Base-by-base conservation (phyloP, 2,329 filamentous ascomycete species). In the Colletotrichum truncatum region DNA sequence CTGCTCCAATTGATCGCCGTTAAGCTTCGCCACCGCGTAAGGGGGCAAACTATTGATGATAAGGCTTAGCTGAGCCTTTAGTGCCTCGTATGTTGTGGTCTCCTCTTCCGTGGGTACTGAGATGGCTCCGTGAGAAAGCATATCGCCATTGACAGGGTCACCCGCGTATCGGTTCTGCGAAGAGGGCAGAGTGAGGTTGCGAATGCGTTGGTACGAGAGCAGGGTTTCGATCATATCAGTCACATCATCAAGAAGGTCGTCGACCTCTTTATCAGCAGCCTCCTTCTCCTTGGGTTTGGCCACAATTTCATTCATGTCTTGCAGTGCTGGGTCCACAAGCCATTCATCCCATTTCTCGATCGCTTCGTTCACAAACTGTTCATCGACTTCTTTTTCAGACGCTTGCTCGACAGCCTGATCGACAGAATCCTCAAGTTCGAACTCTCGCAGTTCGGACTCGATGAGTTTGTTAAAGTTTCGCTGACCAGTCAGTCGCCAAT, bases 1-100 rank as follows among this genome's bases (percentile, higher is more conserved):
- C 63, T 94, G 92, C 28, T 90, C 91, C n/a, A 97, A 80, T 75
- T 94, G 92, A 74, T 97, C 91, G 9, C 93, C 93, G 71, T 97
- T 91, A 67, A 97, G 82, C 72, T 96, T 95, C 6, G 94, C 90
- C 23, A 97, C 91, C 1, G 92, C 92, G 73, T 93, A 96, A 1
- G 94, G 94, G 2, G 94, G 94, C 10, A 97, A 80, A 38, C 86
- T 88, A 69, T 91, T 85, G 66, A 97, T 86, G 67, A 97, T 88
- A 28, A 94, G 81, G 0, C 88, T 82, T 18, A 97, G 81, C 73
- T 94, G 93, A 4, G 89, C 86, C 74, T 91, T 93, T 55, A 97
- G 83, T 25, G 90, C 85, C 68, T 93, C 85, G 74, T 97, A 97
- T 0, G 85, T 87, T 12, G 80, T 75, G 64, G 81, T 79, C 72